Percentiles rank a stretch among this genome's conserved stretches.
These are phyloP conservation scores for Moelleriella libera DNA, from an alignment of 2,329 filamentous ascomycete genomes.

Conservation along the genomic window DNA sequence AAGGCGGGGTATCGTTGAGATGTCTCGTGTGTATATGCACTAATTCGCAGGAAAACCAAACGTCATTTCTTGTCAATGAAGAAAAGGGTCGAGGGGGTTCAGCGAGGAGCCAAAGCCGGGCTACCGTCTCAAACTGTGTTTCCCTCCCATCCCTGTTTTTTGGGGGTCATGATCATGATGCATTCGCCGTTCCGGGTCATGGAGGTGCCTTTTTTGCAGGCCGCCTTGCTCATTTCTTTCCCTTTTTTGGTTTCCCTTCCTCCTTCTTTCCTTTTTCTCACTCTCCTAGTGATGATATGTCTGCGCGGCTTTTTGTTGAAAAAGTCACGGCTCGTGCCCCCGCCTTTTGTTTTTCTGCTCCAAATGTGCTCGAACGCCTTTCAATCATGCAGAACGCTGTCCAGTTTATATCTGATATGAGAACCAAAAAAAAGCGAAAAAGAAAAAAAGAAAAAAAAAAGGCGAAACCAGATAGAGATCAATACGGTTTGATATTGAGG, in stretches of 20 bases:
- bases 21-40: constrained; percentile 22
- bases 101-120: background rate
- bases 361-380: constrained; percentile 5
- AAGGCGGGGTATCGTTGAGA: constrained; percentile 25
- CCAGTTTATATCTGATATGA: constrained; percentile 5
- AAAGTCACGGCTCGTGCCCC: constrained; percentile 16
- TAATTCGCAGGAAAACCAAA: constrained; percentile 1
- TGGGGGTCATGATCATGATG: constrained; percentile 4
- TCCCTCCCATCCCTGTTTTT: background rate
- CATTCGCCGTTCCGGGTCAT: constrained; percentile 3
- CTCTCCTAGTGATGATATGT: background rate
- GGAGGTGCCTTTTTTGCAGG: background rate
- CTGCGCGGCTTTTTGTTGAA: constrained; percentile 25
- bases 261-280: background rate
- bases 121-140: background rate
- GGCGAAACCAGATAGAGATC: too few relatives aligned
- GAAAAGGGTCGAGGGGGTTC: constrained; percentile 3
- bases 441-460: constrained; percentile 2
- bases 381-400: constrained; percentile 1
- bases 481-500: too few relatives aligned
- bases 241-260: background rate
- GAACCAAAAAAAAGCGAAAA: constrained; percentile 6
- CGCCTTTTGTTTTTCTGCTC: constrained; percentile 5
- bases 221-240: background rate
- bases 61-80: constrained; percentile 7